Conservation (phyloP, 106 monocot genomes). For the Agapanthus africanus region DNA sequence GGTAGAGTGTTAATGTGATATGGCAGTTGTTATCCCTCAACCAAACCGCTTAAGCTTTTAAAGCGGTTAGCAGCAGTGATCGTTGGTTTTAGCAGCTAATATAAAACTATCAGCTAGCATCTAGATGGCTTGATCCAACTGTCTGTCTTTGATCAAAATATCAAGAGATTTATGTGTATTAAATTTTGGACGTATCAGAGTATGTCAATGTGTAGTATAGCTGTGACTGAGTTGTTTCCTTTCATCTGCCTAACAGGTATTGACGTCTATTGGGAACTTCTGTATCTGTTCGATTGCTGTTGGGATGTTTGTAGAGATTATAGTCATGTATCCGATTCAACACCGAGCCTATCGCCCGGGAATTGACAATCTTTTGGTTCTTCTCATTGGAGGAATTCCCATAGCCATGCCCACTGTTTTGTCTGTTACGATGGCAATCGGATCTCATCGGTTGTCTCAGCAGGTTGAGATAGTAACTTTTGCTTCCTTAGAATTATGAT, state of each 20-base stretch:
- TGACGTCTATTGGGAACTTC: conserved; percentile 93
- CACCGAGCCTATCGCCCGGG: conserved; percentile 81
- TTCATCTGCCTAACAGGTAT: conserved; percentile 41
- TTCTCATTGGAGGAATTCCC: conserved; percentile 98
- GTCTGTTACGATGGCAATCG: conserved; percentile 99
- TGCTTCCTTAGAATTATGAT: too few species aligned
- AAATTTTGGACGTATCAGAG: too few species aligned
- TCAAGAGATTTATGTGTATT: too few species aligned
- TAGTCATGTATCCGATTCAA: conserved; percentile 98
- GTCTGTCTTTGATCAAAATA: too few species aligned
- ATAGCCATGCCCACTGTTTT: conserved; percentile 99
- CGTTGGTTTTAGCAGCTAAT: too few species aligned
- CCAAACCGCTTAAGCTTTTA: too few species aligned
- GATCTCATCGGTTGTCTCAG: conserved; percentile 84
- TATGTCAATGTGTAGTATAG: too few species aligned
- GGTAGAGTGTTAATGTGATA: too few species aligned
- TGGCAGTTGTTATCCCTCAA: too few species aligned
- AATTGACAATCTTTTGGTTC: conserved; percentile 94
- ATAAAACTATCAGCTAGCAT: too few species aligned
- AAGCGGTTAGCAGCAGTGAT: too few species aligned
- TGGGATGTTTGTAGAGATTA: conserved; percentile 78
- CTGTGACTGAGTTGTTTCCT: neutral
- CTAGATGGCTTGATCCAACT: too few species aligned
- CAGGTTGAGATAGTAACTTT: conserved; percentile 40
- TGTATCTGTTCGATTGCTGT: conserved; percentile 95